Evolutionary conservation across 495 filamentous ascomycete genomes (phyloP).

Genomic region (Penicillium bovifimosum): DNA sequence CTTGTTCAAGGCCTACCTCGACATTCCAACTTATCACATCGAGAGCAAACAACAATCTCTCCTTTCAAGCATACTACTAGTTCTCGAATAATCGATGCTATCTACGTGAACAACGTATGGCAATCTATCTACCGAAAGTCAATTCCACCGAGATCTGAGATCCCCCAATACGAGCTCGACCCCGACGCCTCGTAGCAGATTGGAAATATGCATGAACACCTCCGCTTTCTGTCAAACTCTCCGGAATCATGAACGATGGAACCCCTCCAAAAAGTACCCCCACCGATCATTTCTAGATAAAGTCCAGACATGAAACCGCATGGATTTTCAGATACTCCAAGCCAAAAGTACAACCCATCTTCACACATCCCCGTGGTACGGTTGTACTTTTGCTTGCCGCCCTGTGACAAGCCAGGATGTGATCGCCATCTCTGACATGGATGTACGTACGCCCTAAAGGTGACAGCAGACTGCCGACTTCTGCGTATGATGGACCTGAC

Average conservation of each 20-base stretch:
- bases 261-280: constrained; percentile 3
- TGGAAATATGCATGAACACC: not conserved
- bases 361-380: not conserved
- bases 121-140: no score
- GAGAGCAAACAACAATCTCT: not conserved
- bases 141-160: not conserved
- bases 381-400: constrained; percentile 12
- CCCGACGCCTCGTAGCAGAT: no score
- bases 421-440: constrained; percentile 8
- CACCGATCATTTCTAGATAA: constrained; percentile 1
- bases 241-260: not conserved
- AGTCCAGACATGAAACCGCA: not conserved
- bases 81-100: no score
- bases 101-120: no score
- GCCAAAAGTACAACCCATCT: constrained; percentile 5
- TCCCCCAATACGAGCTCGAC: not conserved
- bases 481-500: constrained; percentile 6
- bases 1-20: no score
- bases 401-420: not conserved
- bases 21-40: no score
- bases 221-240: not conserved
- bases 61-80: not conserved
- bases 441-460: constrained; percentile 10
- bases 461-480: constrained; percentile 13
- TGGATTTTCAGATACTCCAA: not conserved